These are phyloP conservation scores for Kuraishia hungarica DNA, from an alignment of 805 yeast species.

Conservation along the genomic window DNA sequence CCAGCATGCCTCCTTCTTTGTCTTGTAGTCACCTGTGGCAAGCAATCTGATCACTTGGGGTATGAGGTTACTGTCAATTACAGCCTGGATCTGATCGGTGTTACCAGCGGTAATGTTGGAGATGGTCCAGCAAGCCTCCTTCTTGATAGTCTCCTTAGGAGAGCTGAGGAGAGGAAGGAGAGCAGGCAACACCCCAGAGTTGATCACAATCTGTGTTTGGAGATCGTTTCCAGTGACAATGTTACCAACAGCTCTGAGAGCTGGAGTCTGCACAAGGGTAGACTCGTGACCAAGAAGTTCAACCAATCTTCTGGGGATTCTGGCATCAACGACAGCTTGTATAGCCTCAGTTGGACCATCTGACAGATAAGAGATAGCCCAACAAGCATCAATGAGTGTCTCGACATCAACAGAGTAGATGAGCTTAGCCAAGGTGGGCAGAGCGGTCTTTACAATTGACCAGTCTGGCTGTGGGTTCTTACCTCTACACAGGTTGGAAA, in stretches of 20 bases:
- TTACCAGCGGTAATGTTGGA: slow-evolving; percentile 98
- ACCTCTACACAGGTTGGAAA: slow-evolving; percentile 94
- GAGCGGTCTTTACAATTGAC: slow-evolving; percentile 75
- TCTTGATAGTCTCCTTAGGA: slow-evolving; percentile 85
- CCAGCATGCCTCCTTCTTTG: slow-evolving; percentile 99
- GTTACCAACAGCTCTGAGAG: slow-evolving; percentile 94
- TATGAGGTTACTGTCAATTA: slow-evolving; percentile 86
- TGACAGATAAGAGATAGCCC: slow-evolving; percentile 94
- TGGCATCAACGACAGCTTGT: slow-evolving; percentile 93
- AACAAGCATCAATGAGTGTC: slow-evolving; percentile 93
- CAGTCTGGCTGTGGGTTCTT: slow-evolving; percentile 95
- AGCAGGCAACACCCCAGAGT: slow-evolving; percentile 85
- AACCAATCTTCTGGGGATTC: slow-evolving; percentile 90
- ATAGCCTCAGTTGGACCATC: slow-evolving; percentile 92
- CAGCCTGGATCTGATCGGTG: slow-evolving; percentile 92
- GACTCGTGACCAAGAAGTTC: slow-evolving; percentile 82
- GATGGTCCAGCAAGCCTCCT: slow-evolving; percentile 98
- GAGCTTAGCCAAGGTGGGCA: slow-evolving; percentile 87
- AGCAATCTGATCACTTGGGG: slow-evolving; percentile 82
- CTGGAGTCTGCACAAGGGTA: slow-evolving; percentile 90
- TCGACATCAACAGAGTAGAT: slow-evolving; percentile 88
- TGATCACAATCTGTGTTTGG: slow-evolving; percentile 92
- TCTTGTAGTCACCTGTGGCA: slow-evolving; percentile 82
- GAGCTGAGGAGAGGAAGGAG: slow-evolving; percentile 72
- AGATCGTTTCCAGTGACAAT: slow-evolving; percentile 95